Conservation (phyloP, 2,329 filamentous ascomycete genomes). For the Phialophora macrospora region DNA sequence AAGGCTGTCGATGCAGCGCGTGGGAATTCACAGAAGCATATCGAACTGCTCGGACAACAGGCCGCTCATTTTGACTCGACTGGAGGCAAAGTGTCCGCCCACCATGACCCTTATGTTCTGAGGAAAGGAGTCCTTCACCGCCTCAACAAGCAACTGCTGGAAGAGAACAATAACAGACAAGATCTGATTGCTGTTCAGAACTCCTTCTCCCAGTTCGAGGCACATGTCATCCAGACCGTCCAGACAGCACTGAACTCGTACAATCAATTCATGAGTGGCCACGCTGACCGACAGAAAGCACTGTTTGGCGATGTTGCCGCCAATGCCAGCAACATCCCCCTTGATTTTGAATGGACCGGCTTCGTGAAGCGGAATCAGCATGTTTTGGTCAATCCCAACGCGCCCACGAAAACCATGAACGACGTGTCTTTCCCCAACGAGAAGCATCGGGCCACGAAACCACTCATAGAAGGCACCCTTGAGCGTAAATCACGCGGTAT, state of each 20-base stretch:
- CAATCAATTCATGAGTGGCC: constrained; percentile 76
- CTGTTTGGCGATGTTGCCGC: constrained; percentile 84
- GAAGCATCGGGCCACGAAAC: constrained; percentile 75
- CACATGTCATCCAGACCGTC: constrained; percentile 79
- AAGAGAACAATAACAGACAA: constrained; percentile 91
- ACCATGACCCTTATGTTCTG: constrained; percentile 86
- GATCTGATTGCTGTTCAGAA: constrained; percentile 91
- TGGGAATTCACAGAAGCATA: constrained; percentile 86
- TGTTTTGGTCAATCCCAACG: constrained; percentile 76
- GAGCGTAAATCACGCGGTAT: constrained; percentile 91
- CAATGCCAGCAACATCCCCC: constrained; percentile 74
- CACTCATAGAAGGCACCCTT: constrained; percentile 83
- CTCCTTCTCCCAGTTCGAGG: constrained; percentile 85
- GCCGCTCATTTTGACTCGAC: constrained; percentile 78
- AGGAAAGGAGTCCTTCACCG: constrained; percentile 80
- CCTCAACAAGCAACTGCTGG: constrained; percentile 85
- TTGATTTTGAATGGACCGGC: constrained; percentile 88
- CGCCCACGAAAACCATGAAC: constrained; percentile 73
- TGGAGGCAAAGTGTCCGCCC: constrained; percentile 70
- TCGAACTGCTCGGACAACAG: constrained; percentile 88
- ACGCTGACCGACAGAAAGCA: constrained; percentile 78
- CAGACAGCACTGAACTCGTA: constrained; percentile 84
- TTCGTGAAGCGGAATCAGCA: constrained; percentile 75
- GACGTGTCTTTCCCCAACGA: constrained; percentile 86
- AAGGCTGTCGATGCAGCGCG: constrained; percentile 93